Percentiles rank a stretch among this genome's conserved stretches.
phyloP scores from a whole-genome alignment of 208 protist species.

The Entamoeba moshkovskii region DNA sequence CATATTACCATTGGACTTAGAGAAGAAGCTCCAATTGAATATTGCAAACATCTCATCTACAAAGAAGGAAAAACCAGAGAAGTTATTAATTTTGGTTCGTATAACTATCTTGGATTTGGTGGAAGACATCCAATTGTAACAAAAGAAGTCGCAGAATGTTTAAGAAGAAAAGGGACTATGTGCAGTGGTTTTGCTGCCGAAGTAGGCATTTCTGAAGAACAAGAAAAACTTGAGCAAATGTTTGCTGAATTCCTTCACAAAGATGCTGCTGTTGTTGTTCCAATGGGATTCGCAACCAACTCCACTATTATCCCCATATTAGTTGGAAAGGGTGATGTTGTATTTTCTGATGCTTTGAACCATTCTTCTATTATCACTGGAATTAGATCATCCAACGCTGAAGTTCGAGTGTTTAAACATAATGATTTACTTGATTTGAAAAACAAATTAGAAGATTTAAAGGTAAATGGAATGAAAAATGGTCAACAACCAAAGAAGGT shows the following conservation, averaged over 20 bases:
- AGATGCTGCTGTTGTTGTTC: conserved; percentile 45
- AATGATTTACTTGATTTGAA: conserved; percentile 40
- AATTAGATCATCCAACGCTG: conserved; percentile 42
- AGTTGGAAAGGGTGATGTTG: conserved; percentile 32
- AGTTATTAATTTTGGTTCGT: conserved; percentile 76
- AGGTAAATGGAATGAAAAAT: conserved; percentile 64
- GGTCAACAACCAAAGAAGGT: conserved; percentile 50
- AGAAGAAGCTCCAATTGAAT: background rate
- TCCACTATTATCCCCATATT: conserved; percentile 45
- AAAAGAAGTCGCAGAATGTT: background rate
- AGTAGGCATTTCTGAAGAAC: background rate
- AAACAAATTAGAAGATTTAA: conserved; percentile 52
- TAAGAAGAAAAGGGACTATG: background rate
- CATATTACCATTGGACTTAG: background rate
- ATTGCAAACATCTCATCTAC: background rate
- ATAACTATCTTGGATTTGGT: conserved; percentile 95
- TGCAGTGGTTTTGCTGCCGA: background rate
- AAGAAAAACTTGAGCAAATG: conserved; percentile 29
- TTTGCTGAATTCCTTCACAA: conserved; percentile 49
- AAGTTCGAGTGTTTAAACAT: conserved; percentile 51
- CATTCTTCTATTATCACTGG: conserved; percentile 42
- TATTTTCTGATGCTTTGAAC: conserved; percentile 47
- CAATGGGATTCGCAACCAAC: conserved; percentile 64
- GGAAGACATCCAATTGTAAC: conserved; percentile 53
- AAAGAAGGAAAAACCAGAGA: background rate